Evolutionary conservation across 129 eudicot genomes (phyloP).

Genomic region (Pulicaria dysenterica): DNA sequence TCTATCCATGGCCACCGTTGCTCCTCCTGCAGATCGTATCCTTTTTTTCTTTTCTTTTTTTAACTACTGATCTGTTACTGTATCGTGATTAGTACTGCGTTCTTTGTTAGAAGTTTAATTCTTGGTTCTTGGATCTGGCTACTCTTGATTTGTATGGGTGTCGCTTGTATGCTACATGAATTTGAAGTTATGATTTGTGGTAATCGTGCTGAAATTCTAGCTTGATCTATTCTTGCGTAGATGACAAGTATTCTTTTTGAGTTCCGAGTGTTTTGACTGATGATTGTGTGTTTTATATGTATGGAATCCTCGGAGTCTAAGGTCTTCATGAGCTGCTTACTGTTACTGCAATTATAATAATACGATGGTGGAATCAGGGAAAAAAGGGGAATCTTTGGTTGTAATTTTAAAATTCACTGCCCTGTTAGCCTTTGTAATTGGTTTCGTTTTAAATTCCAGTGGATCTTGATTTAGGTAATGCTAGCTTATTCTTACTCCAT

Average conservation of each 20-base stretch:
- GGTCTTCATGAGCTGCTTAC: slow-evolving; percentile 3
- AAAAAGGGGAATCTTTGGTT: not conserved
- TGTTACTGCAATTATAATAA: not conserved
- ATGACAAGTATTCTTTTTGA: not conserved
- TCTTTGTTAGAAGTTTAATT: not conserved
- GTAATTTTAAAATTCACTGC: slow-evolving; percentile 8
- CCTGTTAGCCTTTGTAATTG: not conserved
- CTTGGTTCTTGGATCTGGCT: slow-evolving; percentile 24
- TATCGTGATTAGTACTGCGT: not conserved
- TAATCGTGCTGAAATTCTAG: not conserved
- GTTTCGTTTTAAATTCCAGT: not conserved
- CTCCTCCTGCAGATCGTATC: slow-evolving; percentile 80
- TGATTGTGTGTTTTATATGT: not conserved
- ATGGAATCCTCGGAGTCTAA: not conserved
- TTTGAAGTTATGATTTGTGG: slow-evolving; percentile 14
- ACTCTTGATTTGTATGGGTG: slow-evolving; percentile 3
- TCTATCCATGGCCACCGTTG: slow-evolving; percentile 64
- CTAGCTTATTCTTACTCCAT: not conserved
- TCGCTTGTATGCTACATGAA: not conserved
- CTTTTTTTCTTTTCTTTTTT: slow-evolving; percentile 21
- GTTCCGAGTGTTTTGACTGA: not conserved
- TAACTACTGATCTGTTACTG: slow-evolving; percentile 5
- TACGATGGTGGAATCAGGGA: not conserved
- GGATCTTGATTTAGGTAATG: slow-evolving; percentile 12
- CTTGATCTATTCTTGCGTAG: not conserved